phyloP scores from a whole-genome alignment of 2,329 filamentous ascomycete genomes.

The Fusarium xylarioides region DNA sequence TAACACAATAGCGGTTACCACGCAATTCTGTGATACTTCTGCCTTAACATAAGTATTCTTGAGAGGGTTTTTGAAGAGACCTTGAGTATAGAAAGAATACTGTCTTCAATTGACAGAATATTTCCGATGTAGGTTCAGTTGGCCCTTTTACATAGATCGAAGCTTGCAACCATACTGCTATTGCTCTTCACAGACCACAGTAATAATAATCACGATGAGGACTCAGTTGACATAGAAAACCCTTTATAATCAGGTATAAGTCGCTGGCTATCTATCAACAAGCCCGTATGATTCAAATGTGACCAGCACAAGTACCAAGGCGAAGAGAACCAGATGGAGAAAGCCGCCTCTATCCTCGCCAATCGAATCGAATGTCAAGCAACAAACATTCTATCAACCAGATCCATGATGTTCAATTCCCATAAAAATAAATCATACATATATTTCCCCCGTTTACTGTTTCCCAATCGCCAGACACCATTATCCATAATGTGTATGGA shows the following conservation, averaged over 20 bases:
- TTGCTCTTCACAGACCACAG: too few relatives aligned
- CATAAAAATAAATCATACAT: constrained; percentile 16
- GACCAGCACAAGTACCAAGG: constrained; percentile 34
- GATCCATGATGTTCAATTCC: constrained; percentile 3
- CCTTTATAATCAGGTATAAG: background rate
- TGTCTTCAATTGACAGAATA: too few relatives aligned
- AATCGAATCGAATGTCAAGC: constrained; percentile 10
- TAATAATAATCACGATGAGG: too few relatives aligned
- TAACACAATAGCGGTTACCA: background rate
- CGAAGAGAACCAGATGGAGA: background rate
- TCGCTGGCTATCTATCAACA: constrained; percentile 32
- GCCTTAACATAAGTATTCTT: accelerated
- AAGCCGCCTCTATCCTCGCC: constrained; percentile 10
- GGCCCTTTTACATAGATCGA: too few relatives aligned
- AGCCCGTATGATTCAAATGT: constrained; percentile 26
- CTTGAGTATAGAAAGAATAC: background rate
- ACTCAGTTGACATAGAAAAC: background rate
- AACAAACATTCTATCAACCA: constrained; percentile 10
- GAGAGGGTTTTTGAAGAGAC: too few relatives aligned
- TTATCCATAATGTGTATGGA: constrained; percentile 21
- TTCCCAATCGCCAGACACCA: constrained; percentile 38
- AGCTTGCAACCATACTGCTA: too few relatives aligned
- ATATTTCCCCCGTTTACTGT: constrained; percentile 23
- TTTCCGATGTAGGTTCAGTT: background rate
- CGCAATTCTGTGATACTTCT: too few relatives aligned